phyloP scores from a whole-genome alignment of 2,329 filamentous ascomycete species.

The Neofusicoccum parvum region DNA sequence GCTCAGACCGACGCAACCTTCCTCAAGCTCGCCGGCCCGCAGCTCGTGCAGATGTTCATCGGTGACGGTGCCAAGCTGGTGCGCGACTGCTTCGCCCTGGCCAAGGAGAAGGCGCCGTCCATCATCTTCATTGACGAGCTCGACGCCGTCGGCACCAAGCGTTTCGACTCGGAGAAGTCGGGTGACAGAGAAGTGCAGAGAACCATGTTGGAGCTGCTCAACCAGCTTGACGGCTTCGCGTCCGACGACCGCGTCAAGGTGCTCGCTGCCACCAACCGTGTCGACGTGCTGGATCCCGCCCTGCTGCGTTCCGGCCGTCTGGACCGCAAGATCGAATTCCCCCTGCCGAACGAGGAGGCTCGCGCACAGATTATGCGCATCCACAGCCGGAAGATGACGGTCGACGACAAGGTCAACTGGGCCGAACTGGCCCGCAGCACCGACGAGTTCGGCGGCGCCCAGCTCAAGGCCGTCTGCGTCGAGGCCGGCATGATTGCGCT shows the following conservation, averaged over 20 bases:
- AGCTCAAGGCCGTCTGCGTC: constrained; percentile 97
- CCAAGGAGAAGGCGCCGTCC: constrained; percentile 97
- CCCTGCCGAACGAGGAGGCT: constrained; percentile 95
- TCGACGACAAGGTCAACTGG: constrained; percentile 94
- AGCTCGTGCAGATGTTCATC: constrained; percentile 99
- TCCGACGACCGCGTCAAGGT: constrained; percentile 98
- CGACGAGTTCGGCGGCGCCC: constrained; percentile 96
- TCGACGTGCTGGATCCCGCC: constrained; percentile 91
- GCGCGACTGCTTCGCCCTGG: constrained; percentile 93
- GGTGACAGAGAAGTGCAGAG: constrained; percentile 97
- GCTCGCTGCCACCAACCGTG: constrained; percentile 88
- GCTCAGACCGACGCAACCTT: constrained; percentile 98
- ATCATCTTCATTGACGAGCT: constrained; percentile 99
- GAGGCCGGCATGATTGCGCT: constrained; percentile 99
- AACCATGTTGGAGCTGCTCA: constrained; percentile 97
- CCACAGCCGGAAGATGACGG: constrained; percentile 97
- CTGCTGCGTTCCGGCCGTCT: constrained; percentile 88
- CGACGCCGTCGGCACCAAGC: constrained; percentile 97
- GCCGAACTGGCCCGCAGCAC: constrained; percentile 92
- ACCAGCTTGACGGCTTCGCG: constrained; percentile 97
- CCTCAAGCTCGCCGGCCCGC: constrained; percentile 94
- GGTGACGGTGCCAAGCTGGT: constrained; percentile 98
- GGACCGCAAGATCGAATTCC: constrained; percentile 98
- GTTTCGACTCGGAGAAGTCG: constrained; percentile 97
- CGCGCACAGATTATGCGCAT: constrained; percentile 96